Percentiles rank a stretch among this genome's conserved stretches.
Evolutionary conservation across 2,329 filamentous ascomycete species (phyloP).

Genomic region (Colletotrichum abscissum): DNA sequence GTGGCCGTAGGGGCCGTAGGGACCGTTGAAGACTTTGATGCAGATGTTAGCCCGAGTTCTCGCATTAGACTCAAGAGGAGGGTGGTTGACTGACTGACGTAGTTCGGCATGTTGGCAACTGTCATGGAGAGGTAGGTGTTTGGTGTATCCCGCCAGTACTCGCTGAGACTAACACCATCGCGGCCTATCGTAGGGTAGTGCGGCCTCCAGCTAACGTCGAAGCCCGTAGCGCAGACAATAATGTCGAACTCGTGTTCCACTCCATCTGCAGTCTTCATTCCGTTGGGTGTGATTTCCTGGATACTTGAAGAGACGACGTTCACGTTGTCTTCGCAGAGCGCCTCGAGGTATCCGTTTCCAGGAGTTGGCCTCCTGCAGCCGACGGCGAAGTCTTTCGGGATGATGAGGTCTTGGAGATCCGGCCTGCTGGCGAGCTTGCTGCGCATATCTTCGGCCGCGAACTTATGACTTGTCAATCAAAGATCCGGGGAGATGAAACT

Average conservation of each 20-base stretch:
- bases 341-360: constrained; percentile 44
- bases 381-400: constrained; percentile 46
- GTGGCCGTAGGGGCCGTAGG: constrained; percentile 41
- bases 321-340: constrained; percentile 41
- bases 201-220: constrained; percentile 40
- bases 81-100: constrained; percentile 35
- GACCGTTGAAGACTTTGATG: constrained; percentile 41
- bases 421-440: constrained; percentile 52
- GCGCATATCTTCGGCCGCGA: constrained; percentile 49
- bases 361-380: constrained; percentile 40
- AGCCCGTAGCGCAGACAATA: constrained; percentile 49
- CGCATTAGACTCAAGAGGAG: not conserved
- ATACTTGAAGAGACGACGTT: constrained; percentile 39
- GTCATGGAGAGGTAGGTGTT: constrained; percentile 40
- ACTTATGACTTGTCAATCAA: not conserved
- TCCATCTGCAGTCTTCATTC: constrained; percentile 43
- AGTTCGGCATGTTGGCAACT: constrained; percentile 41
- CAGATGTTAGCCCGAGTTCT: not conserved
- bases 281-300: constrained; percentile 41
- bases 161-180: constrained; percentile 34
- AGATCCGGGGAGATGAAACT: not conserved
- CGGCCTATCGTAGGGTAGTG: constrained; percentile 39
- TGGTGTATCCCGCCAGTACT: constrained; percentile 37
- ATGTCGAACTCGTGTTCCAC: constrained; percentile 44
- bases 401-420: constrained; percentile 55